A percentile compares a stretch with the other conserved stretches of the same genome.
phyloP scores from a whole-genome alignment of 257 asterid species.

The Catharanthus roseus region DNA sequence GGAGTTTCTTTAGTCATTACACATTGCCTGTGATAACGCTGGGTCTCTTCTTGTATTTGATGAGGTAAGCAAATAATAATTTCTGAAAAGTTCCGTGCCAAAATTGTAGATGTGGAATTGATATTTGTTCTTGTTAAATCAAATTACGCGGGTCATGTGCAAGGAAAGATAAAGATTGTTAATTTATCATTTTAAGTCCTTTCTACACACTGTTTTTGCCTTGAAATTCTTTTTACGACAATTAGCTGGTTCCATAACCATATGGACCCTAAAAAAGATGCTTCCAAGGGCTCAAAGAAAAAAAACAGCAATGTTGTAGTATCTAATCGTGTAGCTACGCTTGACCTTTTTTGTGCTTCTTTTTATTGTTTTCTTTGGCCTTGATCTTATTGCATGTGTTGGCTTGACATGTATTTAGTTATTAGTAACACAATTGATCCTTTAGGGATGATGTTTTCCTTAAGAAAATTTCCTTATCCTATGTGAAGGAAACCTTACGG shows the following conservation, averaged over 20 bases:
- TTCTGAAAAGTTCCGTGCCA: neutral
- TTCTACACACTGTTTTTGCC: no score
- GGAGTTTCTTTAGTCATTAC: constrained; percentile 68
- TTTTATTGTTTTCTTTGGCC: neutral
- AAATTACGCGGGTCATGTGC: neutral
- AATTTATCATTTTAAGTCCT: no score
- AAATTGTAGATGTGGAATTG: neutral
- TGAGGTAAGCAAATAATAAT: constrained; percentile 59
- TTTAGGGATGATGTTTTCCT: neutral
- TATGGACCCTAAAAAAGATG: neutral
- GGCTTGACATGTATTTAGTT: neutral
- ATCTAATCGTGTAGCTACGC: neutral
- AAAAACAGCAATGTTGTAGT: no score
- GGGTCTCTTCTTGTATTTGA: constrained; percentile 85
- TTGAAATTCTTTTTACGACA: neutral
- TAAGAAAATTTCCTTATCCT: no score
- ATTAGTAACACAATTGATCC: neutral
- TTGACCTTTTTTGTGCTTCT: neutral
- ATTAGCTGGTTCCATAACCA: neutral
- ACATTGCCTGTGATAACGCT: constrained; percentile 61
- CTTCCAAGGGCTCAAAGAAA: no score
- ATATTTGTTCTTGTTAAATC: neutral
- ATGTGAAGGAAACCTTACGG: neutral
- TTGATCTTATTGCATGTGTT: neutral
- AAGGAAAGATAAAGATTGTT: neutral